Base-by-base conservation (phyloP, 2,329 filamentous ascomycete species). In the Pseudogymnoascus sp. region DNA sequence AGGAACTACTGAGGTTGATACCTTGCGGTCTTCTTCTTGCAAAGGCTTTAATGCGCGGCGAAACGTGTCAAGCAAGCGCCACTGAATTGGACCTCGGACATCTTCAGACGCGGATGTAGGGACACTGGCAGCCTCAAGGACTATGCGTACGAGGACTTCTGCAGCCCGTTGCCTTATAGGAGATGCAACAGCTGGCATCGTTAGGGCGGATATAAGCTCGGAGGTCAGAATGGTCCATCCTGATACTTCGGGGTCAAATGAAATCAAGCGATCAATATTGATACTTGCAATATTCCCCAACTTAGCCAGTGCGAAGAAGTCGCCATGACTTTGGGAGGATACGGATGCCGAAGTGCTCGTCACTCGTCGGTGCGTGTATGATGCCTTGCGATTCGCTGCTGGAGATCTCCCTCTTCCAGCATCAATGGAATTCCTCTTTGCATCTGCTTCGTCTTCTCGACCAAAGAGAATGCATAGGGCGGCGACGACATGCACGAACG, bases 401-500 rank as follows among this genome's bases (percentile, higher is more conserved):
- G 67, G 67, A n/a, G 49, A 64, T 45, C 22, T 45, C 5, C 41
- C 41, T 1, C 41, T 45, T 5, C 41, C 41, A 9, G 41, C 11
- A 7, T 67, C 70, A 59, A 61, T 64, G 4, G 36, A 60, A 22
- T 63, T 66, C 49, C 64, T 62, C 67, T 70, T 72, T 65, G 60
- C 64, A 28, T 71, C 67, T 36, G 66, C 58, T 30, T 62, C 62
- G 14, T 69, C 67, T 28, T 72, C 67, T 62, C 64, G 69, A 35
- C 82, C 80, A 5, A 96, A 79, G 5, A 97, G 78, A 52, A 82
- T 80, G 69, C 91, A 92, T 3, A 96, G 81, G 0, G 92, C 88
- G 61, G 81, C 78, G 1, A 97, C 79, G 8, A 97, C 85, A 66
- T 90, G 84, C 4, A 88, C 78, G 69, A 97, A 97, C 0, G 91